Percentiles rank a stretch among this genome's conserved stretches.
phyloP scores from a whole-genome alignment of 2,329 filamentous ascomycete species.

The Cladosporium oxysporum region DNA sequence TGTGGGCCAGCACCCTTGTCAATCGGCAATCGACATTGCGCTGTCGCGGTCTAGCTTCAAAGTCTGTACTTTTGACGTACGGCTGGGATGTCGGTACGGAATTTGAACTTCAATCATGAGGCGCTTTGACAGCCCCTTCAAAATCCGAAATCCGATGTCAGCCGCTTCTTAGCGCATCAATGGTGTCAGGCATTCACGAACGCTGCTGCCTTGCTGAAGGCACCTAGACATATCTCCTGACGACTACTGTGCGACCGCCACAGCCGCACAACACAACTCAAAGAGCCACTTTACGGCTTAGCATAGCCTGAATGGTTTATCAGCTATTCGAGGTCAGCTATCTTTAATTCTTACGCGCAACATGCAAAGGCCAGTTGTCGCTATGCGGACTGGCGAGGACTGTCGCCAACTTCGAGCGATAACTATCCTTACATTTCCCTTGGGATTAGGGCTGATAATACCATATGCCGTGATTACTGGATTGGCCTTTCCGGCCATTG shows the following conservation, averaged over 20 bases:
- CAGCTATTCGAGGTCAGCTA: neutral
- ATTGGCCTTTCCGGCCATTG: neutral
- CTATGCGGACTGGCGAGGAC: neutral
- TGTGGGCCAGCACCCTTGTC: neutral
- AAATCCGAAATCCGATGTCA: neutral
- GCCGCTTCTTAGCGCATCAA: neutral
- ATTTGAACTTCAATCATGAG: neutral
- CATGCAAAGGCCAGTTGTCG: neutral
- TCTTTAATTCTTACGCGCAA: neutral
- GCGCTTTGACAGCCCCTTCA: neutral
- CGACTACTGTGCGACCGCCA: neutral
- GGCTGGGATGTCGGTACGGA: neutral
- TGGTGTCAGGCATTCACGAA: neutral
- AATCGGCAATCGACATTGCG: neutral
- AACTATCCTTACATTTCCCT: neutral
- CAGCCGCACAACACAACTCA: neutral
- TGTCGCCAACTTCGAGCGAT: conserved; percentile 6
- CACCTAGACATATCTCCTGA: neutral
- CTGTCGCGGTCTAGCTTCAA: neutral
- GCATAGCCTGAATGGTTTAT: neutral
- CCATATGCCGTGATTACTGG: neutral
- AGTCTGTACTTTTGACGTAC: neutral
- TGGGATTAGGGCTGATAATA: neutral
- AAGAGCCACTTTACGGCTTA: neutral
- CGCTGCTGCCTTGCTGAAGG: neutral